Base-by-base conservation (phyloP, 78 protist genomes). In the Goniomonas avonlea region DNA sequence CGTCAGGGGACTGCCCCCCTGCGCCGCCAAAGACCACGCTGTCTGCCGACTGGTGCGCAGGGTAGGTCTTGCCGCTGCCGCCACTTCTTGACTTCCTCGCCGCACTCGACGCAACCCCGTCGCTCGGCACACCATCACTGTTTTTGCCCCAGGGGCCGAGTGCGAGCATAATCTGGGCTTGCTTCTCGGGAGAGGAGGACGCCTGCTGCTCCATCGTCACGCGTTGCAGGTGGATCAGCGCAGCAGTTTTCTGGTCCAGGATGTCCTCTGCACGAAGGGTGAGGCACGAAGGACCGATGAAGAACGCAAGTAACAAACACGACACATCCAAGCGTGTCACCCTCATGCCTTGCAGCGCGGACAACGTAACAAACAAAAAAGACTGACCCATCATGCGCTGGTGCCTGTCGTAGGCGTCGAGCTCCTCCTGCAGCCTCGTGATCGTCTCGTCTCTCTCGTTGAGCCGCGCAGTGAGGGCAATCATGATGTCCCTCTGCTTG, bases 401-500 rank as follows among this genome's bases (percentile, higher is more conserved):
- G 37, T 82, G 82, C 39, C 29, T 15, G 68, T 87, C 86, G 66
- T 60, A 87, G 5, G 82, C 79, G 20, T 87, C 85, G n/a, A 87
- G 63, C 66, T 82, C 87, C 45, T 87, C 91, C 32, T 76, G 84
- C 20, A 86, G 48, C 53, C 25, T 20, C 73, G 5, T 3, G 37
- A 41, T 39, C 31, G 50, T 17, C 34, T 82, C 86, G 60, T 82
- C 80, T 15, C 86, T 13, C 39, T 82, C 86, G n/a, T 74, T 61
- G 15, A 82, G 27, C 23, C 90, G 74, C 18, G 76, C 65, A 8
- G 87, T 83, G 37, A 88, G 76, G 23, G 83, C 71, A 29, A 83
- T 47, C 88, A 88, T 88, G 61, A 88, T 81, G 77, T 88, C 92
- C 8, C 92, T 76, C 71, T 88, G 92, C 80, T 83, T 83, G 48